Percentiles rank a stretch among this genome's conserved stretches.
phyloP scores from a whole-genome alignment of 2,329 filamentous ascomycete species.

The Trichothecium roseum region DNA sequence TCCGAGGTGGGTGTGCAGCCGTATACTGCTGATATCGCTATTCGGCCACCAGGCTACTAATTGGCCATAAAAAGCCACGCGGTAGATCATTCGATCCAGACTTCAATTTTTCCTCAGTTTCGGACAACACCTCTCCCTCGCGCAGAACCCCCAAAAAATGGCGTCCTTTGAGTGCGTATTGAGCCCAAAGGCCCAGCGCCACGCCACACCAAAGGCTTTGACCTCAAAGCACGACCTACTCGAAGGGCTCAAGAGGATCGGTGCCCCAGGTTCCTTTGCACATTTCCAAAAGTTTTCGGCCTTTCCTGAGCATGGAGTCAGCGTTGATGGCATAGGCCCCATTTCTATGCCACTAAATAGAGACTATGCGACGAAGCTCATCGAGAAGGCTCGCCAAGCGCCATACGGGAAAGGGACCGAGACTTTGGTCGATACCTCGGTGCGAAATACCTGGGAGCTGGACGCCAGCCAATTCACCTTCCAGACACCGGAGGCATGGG shows the following conservation, averaged over 20 bases:
- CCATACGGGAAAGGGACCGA: slow-evolving; percentile 28
- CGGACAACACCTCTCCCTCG: too few species aligned
- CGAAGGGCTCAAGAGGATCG: slow-evolving; percentile 4
- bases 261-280: slow-evolving; percentile 10
- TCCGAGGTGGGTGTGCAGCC: too few species aligned
- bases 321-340: slow-evolving; percentile 9
- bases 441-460: slow-evolving; percentile 33
- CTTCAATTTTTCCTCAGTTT: too few species aligned
- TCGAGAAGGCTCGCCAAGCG: slow-evolving; percentile 15
- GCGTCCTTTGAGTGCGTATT: too few species aligned
- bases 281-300: slow-evolving; percentile 1
- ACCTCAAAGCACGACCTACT: slow-evolving; percentile 6
- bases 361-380: slow-evolving; percentile 12
- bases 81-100: too few species aligned
- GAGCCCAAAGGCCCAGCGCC: too few species aligned
- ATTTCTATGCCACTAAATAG: slow-evolving; percentile 15
- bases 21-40: too few species aligned
- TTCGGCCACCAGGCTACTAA: too few species aligned
- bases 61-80: too few species aligned
- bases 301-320: slow-evolving; percentile 2
- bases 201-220: too few species aligned
- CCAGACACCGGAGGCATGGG: slow-evolving; percentile 20
- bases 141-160: too few species aligned
- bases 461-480: slow-evolving; percentile 26
- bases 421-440: slow-evolving; percentile 26